Conservation (phyloP, 768 basidiomycete genomes). For the Pleurotus cornucopiae region DNA sequence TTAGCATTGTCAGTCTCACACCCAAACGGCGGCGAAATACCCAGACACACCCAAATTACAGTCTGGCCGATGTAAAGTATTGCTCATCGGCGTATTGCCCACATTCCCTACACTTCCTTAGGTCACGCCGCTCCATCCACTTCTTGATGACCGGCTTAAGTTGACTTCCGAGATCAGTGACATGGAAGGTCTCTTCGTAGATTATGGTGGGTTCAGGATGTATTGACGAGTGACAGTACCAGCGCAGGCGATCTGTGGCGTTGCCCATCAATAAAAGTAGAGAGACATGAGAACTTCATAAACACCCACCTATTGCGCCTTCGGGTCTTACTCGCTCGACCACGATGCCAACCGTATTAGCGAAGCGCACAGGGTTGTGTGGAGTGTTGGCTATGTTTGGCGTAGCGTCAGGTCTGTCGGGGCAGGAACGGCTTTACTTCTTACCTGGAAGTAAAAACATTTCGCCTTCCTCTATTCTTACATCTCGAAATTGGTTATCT, state of each 20-base stretch:
- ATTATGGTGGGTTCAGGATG: slow-evolving; percentile 75
- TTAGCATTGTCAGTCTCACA: too few species aligned
- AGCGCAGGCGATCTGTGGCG: slow-evolving; percentile 75
- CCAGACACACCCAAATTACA: slow-evolving; percentile 4
- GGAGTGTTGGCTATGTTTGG: slow-evolving; percentile 77
- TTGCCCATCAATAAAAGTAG: neutral
- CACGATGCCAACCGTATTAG: slow-evolving; percentile 88
- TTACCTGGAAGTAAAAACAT: slow-evolving; percentile 96
- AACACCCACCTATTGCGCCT: slow-evolving; percentile 59
- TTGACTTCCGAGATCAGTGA: slow-evolving; percentile 88
- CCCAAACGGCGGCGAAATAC: too few species aligned
- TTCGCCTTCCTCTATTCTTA: slow-evolving; percentile 88
- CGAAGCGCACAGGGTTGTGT: slow-evolving; percentile 93
- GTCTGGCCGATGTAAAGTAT: slow-evolving; percentile 9
- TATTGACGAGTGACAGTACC: slow-evolving; percentile 71
- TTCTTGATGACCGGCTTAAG: slow-evolving; percentile 86
- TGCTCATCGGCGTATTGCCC: slow-evolving; percentile 44
- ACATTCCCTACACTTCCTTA: slow-evolving; percentile 71
- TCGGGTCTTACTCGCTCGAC: slow-evolving; percentile 81
- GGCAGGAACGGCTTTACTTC: neutral
- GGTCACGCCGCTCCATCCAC: slow-evolving; percentile 67
- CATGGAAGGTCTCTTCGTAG: slow-evolving; percentile 82
- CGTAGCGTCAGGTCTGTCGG: neutral
- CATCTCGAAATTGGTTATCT: slow-evolving; percentile 75
- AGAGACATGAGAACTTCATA: neutral